These are phyloP conservation scores for Leucosporidium yakuticum DNA, from an alignment of 768 basidiomycete genomes.

Conservation along the genomic window DNA sequence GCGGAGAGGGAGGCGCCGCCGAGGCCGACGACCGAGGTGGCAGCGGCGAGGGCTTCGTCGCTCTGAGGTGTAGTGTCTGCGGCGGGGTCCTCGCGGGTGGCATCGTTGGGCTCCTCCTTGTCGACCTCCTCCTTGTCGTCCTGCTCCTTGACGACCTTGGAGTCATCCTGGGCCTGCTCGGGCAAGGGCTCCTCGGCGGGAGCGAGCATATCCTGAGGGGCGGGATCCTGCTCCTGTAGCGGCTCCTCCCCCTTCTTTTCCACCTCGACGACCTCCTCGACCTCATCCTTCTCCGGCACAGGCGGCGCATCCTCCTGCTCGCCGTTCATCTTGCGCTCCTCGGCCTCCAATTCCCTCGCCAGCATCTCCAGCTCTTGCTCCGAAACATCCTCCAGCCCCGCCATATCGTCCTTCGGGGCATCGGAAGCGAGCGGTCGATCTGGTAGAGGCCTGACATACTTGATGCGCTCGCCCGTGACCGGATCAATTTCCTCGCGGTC, in stretches of 20 bases:
- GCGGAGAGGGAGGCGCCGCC: conserved; percentile 23
- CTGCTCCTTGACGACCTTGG: no score
- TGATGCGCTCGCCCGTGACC: not conserved
- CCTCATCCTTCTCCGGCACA: not conserved
- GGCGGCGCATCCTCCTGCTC: not conserved
- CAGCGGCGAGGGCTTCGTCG: no score
- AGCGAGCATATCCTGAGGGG: no score
- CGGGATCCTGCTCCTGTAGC: not conserved
- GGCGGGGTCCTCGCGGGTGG: no score
- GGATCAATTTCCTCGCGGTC: not conserved
- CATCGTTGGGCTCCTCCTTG: no score
- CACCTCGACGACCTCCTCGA: not conserved
- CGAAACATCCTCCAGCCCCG: conserved; percentile 18
- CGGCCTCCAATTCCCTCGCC: conserved; percentile 22
- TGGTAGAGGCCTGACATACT: conserved; percentile 1
- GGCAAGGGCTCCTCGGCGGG: no score
- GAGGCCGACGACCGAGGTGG: conserved; percentile 14
- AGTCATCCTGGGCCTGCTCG: no score
- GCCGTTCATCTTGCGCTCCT: conserved; percentile 8
- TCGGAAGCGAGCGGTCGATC: conserved; percentile 24
- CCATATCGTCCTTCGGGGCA: conserved; percentile 12
- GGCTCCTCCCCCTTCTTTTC: not conserved
- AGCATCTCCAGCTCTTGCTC: conserved; percentile 20
- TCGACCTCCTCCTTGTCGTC: no score
- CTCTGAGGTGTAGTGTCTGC: no score